Evolutionary conservation across 73 alveolate species (phyloP).

Genomic region (Stentor coeruleus): DNA sequence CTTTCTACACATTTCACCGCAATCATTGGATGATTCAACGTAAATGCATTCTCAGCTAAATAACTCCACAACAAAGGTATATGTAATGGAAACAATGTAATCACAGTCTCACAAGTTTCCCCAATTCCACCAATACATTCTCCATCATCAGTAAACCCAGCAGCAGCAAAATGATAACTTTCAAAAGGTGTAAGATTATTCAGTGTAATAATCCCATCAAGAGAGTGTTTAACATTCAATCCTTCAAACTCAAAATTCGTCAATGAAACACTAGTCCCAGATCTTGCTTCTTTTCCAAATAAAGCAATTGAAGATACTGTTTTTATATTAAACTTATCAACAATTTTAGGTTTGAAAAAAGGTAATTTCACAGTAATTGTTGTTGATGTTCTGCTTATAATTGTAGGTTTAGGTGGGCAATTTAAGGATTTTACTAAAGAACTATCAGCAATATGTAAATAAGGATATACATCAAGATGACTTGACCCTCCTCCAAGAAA

Average conservation of each 20-base stretch:
- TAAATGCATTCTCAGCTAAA: constrained; percentile 77
- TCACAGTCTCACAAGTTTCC: constrained; percentile 78
- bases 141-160: constrained; percentile 80
- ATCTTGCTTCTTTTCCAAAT: constrained; percentile 61
- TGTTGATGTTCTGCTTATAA: constrained; percentile 52
- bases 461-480: constrained; percentile 40
- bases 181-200: constrained; percentile 79
- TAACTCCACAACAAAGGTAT: constrained; percentile 68
- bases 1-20: constrained; percentile 73
- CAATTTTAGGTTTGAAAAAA: constrained; percentile 49
- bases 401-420: constrained; percentile 58
- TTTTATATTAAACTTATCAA: constrained; percentile 56
- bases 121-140: constrained; percentile 88
- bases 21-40: constrained; percentile 67
- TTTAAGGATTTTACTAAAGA: constrained; percentile 34
- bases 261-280: constrained; percentile 65
- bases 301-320: constrained; percentile 46
- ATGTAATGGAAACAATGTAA: constrained; percentile 76
- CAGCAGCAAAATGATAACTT: constrained; percentile 90
- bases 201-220: constrained; percentile 57
- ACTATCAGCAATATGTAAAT: constrained; percentile 38
- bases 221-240: constrained; percentile 38
- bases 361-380: constrained; percentile 58
- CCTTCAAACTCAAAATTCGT: constrained; percentile 68
- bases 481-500: constrained; percentile 34